Evolutionary conservation across 2,329 filamentous ascomycete genomes (phyloP), one percentile per base, ranked within the genome.

Genomic region (Sphaerulina vaccinii): DNA sequence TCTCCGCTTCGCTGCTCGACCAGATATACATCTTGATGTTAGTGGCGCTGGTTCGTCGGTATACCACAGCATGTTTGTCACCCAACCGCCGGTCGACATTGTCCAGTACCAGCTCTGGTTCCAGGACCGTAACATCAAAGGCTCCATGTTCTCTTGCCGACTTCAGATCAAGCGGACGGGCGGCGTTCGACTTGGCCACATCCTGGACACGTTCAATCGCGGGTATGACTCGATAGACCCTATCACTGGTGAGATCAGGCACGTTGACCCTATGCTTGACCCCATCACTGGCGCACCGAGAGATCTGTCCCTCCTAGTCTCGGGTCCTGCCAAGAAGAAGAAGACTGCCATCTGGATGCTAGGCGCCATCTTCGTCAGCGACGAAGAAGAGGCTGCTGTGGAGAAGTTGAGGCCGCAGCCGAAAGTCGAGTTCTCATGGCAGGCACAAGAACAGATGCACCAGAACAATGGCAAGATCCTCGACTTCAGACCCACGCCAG

Each of bases 301-400:
- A 1, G 50, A 39, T 13, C 43, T 42, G 4, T 9, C n/a, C 18
- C 27, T 52, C 9, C 27, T 36, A 15, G 42, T 47, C 2, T 2
- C 4, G 5, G 49, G 22, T 11, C 16, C n/a, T 9, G 35, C 23
- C 15, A 32, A 52, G 5, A 55, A 41, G 23, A 51, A 41, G 3
- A 27, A 48, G 1, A 29, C 36, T 32, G 10, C 5, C 3, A 35
- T 58, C 0, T 60, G 42, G 24, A 40, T 56, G 41, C n/a, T 60
- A 7, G 57, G 57, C 0, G 57, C 55, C 1, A 32, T 58, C 1
- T 57, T 56, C 41, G 57, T 44, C 18, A 51, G 35, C 15, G 33
- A 52, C 11, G 40, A 51, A n/a, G 55, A 58, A 35, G 21, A 44
- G 15, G 32, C 35, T 4, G 18, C 2, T 1, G 35, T 57, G 5